Percentiles rank a stretch among this genome's conserved stretches.
phyloP scores from a whole-genome alignment of 805 yeast species.

The Yamadazyma olivae region DNA sequence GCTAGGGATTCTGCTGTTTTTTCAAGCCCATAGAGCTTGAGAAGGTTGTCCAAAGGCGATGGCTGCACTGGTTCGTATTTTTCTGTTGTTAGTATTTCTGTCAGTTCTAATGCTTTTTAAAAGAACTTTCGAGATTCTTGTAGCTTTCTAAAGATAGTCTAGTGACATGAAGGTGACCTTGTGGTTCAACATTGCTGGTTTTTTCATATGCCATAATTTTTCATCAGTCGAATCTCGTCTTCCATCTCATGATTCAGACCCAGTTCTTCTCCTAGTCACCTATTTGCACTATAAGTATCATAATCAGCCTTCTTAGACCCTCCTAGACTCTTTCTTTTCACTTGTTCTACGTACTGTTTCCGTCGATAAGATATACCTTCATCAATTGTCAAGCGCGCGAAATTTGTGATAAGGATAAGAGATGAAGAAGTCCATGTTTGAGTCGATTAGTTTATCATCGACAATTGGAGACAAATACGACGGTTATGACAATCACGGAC shows the following conservation, averaged over 20 bases:
- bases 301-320: background rate
- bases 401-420: background rate
- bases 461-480: conserved; percentile 6
- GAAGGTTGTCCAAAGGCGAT: conserved; percentile 70
- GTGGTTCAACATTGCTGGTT: no score
- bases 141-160: no score
- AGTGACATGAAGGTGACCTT: no score
- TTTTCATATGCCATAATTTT: no score
- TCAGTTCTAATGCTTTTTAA: background rate
- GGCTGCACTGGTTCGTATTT: conserved; percentile 46
- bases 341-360: conserved; percentile 6
- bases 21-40: conserved; percentile 64
- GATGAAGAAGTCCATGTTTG: no score
- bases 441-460: conserved; percentile 13
- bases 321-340: background rate
- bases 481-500: background rate
- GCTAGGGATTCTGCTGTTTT: conserved; percentile 78
- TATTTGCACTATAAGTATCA: no score
- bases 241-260: no score
- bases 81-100: conserved; percentile 5
- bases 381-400: background rate
- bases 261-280: no score
- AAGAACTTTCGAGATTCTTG: no score
- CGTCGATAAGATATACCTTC: conserved; percentile 5
- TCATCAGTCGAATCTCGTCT: background rate